phyloP scores from a whole-genome alignment of 345 rosid genomes.

The Citrus mangshanensis region DNA sequence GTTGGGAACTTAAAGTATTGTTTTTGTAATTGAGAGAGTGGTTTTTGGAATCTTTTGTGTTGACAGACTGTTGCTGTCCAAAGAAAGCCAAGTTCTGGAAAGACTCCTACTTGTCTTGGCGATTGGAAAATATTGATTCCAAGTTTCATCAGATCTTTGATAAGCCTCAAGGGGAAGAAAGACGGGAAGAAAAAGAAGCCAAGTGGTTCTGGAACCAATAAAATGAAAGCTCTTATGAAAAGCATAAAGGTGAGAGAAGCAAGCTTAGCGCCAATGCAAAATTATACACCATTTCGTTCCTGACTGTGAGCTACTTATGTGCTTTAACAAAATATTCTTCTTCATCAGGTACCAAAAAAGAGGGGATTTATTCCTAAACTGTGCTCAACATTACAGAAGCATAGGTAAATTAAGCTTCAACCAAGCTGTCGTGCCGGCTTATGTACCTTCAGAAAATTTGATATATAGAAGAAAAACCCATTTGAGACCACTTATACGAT shows the following conservation, averaged over 20 bases:
- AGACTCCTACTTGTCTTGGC: conserved; percentile 31
- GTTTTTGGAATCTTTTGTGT: not conserved
- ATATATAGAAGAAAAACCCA: not conserved
- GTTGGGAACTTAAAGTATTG: not conserved
- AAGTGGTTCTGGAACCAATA: conserved; percentile 14
- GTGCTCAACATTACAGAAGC: conserved; percentile 18
- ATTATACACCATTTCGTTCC: no score
- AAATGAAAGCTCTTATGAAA: conserved; percentile 24
- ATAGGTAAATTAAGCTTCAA: conserved; percentile 14
- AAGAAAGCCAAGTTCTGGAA: conserved; percentile 15
- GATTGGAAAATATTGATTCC: conserved; percentile 28
- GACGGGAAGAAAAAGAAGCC: conserved; percentile 23
- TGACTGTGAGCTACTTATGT: no score
- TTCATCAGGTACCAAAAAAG: conserved; percentile 29
- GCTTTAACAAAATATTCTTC: no score
- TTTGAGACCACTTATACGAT: not conserved
- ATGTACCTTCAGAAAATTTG: not conserved
- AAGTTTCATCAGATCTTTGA: conserved; percentile 29
- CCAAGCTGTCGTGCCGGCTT: not conserved
- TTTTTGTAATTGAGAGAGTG: not conserved
- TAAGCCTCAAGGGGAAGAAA: conserved; percentile 21
- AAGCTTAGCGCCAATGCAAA: no score
- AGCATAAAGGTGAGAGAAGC: conserved; percentile 28
- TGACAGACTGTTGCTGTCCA: conserved; percentile 22
- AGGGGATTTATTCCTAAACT: conserved; percentile 24